Evolutionary conservation across 768 basidiomycete species (phyloP), one percentile per base, ranked within the genome.

Genomic region (Tulasnella calospora): DNA sequence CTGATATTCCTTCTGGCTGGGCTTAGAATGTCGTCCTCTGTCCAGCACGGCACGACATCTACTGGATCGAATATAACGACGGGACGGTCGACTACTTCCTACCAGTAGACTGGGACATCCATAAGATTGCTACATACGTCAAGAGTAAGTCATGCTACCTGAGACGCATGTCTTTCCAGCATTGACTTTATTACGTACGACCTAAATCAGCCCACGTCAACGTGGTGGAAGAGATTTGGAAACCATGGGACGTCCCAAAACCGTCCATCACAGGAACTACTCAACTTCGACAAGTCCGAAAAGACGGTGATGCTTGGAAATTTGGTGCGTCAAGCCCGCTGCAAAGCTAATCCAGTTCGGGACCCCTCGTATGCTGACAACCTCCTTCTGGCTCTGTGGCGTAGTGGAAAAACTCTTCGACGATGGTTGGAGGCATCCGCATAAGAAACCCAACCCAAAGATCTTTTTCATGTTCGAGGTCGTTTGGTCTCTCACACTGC

Each of bases 21-120:
- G 2, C 10, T 23, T 51, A 76, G 75, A 76, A 76, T 15, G 36
- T 76, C 57, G 75, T 76, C 33, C 61, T 76, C 8, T 61, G 51
- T 76, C 75, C 75, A 35, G 40, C 35, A 21, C 75, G 75, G 55
- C 33, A 61, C 33, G 75, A 76, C 75, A 57, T 76, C n/a, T 76
- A 76, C 57, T 76, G 75, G 75, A 76, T 76, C 30, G 75, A 76
- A 30, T 76, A 61, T 36, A 21, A 8, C 51, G 75, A 76, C n/a
- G 75, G 75, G 33, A 57, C 75, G 35, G 55, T 76, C 51, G 75
- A 76, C 36, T 76, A 57, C 57, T 76, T 61, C 51, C 19, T 76
- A 27, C 75, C 75, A 23, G 35, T 55, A 33, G 75, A 76, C 55
- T 76, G 75, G 75, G 75, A 76, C 57, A 46, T 57, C 15, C 47